Conservation (phyloP, 257 asterid genomes). For the Nemophila menziesii region DNA sequence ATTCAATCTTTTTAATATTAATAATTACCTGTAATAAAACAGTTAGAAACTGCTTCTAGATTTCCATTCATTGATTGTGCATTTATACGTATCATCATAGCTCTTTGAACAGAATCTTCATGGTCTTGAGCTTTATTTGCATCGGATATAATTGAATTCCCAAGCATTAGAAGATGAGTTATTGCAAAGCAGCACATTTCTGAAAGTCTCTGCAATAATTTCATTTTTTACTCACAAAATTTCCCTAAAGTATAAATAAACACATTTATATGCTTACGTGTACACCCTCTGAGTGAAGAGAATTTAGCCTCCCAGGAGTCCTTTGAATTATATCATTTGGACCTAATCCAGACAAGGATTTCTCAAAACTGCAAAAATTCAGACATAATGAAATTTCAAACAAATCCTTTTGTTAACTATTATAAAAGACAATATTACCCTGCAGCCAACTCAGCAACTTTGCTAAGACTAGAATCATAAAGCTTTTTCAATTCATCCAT, state of each 20-base stretch:
- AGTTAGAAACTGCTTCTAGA: constrained; percentile 55
- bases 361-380: constrained; percentile 51
- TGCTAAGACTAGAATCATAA: constrained; percentile 77
- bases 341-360: constrained; percentile 69
- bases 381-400: constrained; percentile 5
- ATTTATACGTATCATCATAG: constrained; percentile 56
- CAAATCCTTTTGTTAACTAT: too few relatives aligned
- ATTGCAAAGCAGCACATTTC: constrained; percentile 91
- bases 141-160: constrained; percentile 57
- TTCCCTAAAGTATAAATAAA: neutral
- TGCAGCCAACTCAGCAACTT: constrained; percentile 96
- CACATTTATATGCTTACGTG: constrained; percentile 67
- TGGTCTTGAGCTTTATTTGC: constrained; percentile 44
- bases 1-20: too few relatives aligned
- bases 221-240: constrained; percentile 7
- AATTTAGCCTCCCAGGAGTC: constrained; percentile 78
- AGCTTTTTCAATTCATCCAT: constrained; percentile 48
- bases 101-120: constrained; percentile 76
- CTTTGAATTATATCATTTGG: constrained; percentile 63
- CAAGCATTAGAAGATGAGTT: constrained; percentile 74
- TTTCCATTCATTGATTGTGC: constrained; percentile 50
- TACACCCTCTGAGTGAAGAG: constrained; percentile 96
- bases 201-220: constrained; percentile 74
- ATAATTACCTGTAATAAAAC: constrained; percentile 77
- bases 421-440: constrained; percentile 39